These are phyloP conservation scores for Spiromastix sp. DNA, from an alignment of 2,329 filamentous ascomycete genomes.

Conservation along the genomic window DNA sequence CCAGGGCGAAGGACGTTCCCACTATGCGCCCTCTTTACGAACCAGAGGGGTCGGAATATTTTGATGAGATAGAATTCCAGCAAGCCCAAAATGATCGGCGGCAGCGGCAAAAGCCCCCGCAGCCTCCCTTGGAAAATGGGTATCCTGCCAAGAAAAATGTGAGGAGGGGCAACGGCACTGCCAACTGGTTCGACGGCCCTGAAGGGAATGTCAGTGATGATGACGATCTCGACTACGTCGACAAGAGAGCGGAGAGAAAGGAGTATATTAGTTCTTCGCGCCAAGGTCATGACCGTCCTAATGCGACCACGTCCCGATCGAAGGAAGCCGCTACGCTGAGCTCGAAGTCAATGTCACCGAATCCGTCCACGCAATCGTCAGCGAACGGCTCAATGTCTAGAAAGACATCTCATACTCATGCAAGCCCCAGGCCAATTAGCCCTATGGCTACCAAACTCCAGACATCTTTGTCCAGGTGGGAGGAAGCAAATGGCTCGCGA, in stretches of 20 bases:
- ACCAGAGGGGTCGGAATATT: no score
- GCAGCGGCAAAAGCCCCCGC: not conserved
- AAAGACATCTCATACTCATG: no score
- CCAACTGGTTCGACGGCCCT: slow-evolving; percentile 26
- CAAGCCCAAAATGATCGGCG: not conserved
- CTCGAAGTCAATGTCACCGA: not conserved
- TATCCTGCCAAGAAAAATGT: slow-evolving; percentile 10
- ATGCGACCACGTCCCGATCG: not conserved
- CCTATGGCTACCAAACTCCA: slow-evolving; percentile 3
- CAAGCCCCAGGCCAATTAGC: slow-evolving; percentile 1
- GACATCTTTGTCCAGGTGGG: slow-evolving; percentile 14
- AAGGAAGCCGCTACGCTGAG: not conserved
- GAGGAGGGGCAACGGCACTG: slow-evolving; percentile 5
- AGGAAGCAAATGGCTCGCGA: slow-evolving; percentile 7
- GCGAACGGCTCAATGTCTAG: no score
- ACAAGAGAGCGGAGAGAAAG: not conserved
- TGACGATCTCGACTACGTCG: slow-evolving; percentile 10
- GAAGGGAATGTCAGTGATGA: slow-evolving; percentile 22
- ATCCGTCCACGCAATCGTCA: not conserved
- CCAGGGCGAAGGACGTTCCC: slow-evolving; percentile 5
- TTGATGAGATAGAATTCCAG: not conserved
- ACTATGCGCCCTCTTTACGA: slow-evolving; percentile 7
- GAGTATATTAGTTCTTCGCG: not conserved
- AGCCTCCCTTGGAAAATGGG: not conserved
- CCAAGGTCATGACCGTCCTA: not conserved